Percentiles rank a stretch among this genome's conserved stretches.
phyloP scores from a whole-genome alignment of 2,329 filamentous ascomycete genomes.

The Arthroderma sp. region DNA sequence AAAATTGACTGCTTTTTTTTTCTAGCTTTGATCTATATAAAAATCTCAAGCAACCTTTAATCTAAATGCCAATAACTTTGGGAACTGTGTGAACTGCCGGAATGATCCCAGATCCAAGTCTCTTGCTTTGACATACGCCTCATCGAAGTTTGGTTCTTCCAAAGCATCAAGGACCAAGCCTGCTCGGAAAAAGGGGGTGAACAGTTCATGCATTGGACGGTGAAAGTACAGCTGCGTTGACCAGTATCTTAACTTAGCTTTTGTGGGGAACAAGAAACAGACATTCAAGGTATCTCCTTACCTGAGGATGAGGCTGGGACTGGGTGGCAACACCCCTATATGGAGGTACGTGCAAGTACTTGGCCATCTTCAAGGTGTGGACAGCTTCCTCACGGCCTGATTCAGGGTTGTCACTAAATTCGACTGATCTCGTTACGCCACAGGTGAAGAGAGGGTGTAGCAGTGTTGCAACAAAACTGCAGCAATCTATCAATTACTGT shows the following conservation, averaged over 20 bases:
- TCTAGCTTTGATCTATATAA: not conserved
- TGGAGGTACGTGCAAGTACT: constrained; percentile 36
- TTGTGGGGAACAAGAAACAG: not conserved
- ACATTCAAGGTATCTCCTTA: constrained; percentile 12
- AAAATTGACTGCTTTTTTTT: no score
- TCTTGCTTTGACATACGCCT: constrained; percentile 13
- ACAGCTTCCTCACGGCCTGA: constrained; percentile 28
- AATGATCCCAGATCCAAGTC: constrained; percentile 8
- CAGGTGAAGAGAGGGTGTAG: constrained; percentile 43
- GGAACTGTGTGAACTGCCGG: constrained; percentile 13
- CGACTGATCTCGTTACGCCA: constrained; percentile 29
- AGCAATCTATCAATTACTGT: not conserved
- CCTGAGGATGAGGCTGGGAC: constrained; percentile 28
- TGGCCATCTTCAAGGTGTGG: constrained; percentile 29
- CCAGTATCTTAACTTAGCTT: constrained; percentile 11
- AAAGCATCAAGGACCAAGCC: constrained; percentile 37
- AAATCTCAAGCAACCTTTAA: constrained; percentile 5
- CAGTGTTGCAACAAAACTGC: constrained; percentile 37
- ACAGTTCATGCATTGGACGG: constrained; percentile 36
- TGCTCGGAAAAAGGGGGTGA: constrained; percentile 34
- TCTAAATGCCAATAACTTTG: constrained; percentile 15
- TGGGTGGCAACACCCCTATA: constrained; percentile 28
- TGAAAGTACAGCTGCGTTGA: constrained; percentile 29
- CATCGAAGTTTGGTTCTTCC: constrained; percentile 38
- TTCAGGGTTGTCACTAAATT: constrained; percentile 27